A percentile compares a stretch with the other conserved stretches of the same genome.
Evolutionary conservation across 2,329 filamentous ascomycete genomes (phyloP).

Genomic region (Fusarium guadeloupense): DNA sequence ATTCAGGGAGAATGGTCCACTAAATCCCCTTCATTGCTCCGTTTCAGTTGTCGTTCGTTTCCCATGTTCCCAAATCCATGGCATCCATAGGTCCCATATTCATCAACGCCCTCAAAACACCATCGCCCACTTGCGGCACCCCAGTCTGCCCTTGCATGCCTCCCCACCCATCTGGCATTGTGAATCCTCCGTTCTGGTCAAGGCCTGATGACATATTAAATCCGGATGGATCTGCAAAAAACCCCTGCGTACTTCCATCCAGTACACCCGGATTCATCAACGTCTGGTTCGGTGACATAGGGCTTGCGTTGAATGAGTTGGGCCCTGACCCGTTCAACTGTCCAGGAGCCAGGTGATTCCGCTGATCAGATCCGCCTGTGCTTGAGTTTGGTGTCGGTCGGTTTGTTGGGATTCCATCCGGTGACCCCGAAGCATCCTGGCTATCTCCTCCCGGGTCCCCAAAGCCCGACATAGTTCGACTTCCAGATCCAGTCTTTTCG

Average conservation of each 20-base stretch:
- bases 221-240: constrained; percentile 52
- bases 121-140: constrained; percentile 66
- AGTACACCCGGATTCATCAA: constrained; percentile 50
- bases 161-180: constrained; percentile 57
- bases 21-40: constrained; percentile 20
- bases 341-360: constrained; percentile 43
- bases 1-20: neutral
- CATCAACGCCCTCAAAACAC: constrained; percentile 66
- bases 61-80: constrained; percentile 65
- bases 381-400: constrained; percentile 70
- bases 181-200: constrained; percentile 49
- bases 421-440: constrained; percentile 59
- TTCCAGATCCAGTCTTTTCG: constrained; percentile 46
- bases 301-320: constrained; percentile 63
- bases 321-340: constrained; percentile 51
- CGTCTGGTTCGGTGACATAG: constrained; percentile 57
- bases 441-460: constrained; percentile 56
- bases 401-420: constrained; percentile 60
- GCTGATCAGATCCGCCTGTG: constrained; percentile 44
- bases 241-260: constrained; percentile 49
- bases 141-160: constrained; percentile 54
- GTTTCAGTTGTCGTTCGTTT: constrained; percentile 46
- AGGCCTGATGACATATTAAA: constrained; percentile 48
- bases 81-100: constrained; percentile 68
- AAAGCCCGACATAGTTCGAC: constrained; percentile 49